Percentiles rank a stretch among this genome's conserved stretches.
phyloP scores from a whole-genome alignment of 1,284 basidiomycete genomes.

The Puccinia horiana region DNA sequence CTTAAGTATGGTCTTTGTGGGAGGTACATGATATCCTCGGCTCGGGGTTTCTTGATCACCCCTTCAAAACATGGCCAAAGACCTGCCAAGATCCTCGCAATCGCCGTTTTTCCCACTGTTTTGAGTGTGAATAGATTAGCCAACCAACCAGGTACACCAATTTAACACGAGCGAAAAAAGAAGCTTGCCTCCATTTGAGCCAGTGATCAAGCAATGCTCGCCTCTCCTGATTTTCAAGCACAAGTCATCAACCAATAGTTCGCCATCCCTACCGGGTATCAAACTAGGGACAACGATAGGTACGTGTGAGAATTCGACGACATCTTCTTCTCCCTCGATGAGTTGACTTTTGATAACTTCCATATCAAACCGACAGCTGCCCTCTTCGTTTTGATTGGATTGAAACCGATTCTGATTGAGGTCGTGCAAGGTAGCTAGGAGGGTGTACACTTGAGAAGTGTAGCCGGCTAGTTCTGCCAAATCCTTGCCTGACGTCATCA shows the following conservation, averaged over 20 bases:
- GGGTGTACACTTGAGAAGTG: constrained; percentile 82
- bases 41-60: constrained; percentile 60
- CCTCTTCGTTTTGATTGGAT: constrained; percentile 56
- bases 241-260: constrained; percentile 73
- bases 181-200: constrained; percentile 63
- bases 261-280: constrained; percentile 63
- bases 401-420: constrained; percentile 61
- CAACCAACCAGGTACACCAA: not conserved
- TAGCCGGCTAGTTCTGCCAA: constrained; percentile 89
- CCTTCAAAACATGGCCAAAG: constrained; percentile 71
- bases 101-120: constrained; percentile 79
- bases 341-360: constrained; percentile 61
- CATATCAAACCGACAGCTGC: constrained; percentile 58
- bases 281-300: constrained; percentile 73
- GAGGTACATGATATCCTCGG: constrained; percentile 74
- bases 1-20: constrained; percentile 92
- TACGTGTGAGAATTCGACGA: constrained; percentile 69
- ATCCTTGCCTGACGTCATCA: constrained; percentile 66
- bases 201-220: constrained; percentile 91
- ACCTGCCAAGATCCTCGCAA: constrained; percentile 85
- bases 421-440: constrained; percentile 80
- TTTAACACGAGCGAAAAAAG: not conserved
- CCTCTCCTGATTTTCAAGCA: constrained; percentile 72
- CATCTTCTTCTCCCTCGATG: constrained; percentile 57
- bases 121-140: not conserved